Percentiles rank a stretch among this genome's conserved stretches.
Evolutionary conservation across 495 filamentous ascomycete genomes (phyloP).

Genomic region (Xylaria cubensis): DNA sequence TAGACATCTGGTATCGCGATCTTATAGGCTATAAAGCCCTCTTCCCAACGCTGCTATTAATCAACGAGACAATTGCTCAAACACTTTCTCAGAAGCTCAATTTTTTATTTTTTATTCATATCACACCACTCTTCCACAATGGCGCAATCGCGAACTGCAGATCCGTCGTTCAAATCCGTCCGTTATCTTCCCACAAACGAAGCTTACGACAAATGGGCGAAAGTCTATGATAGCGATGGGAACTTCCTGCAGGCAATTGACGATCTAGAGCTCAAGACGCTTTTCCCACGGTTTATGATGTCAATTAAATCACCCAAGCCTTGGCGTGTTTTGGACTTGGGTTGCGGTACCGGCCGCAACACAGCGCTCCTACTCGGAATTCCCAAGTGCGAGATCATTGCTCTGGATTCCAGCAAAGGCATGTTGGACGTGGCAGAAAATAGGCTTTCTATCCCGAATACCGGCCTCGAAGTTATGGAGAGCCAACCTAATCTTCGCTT

Average conservation of each 20-base stretch:
- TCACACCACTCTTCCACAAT: not conserved
- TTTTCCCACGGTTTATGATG: conserved; percentile 62
- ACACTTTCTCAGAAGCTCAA: not conserved
- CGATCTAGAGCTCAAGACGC: conserved; percentile 58
- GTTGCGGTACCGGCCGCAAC: conserved; percentile 75
- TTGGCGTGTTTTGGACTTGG: conserved; percentile 63
- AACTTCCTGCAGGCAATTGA: conserved; percentile 78
- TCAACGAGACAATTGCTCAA: not conserved
- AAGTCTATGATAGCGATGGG: conserved; percentile 70
- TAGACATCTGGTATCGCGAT: not conserved
- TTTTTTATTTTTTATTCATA: not conserved
- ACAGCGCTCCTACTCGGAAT: conserved; percentile 62
- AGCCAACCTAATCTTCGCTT: conserved; percentile 35
- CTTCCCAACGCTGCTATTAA: not conserved
- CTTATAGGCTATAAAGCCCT: not conserved
- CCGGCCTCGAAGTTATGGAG: not conserved
- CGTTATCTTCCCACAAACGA: conserved; percentile 40
- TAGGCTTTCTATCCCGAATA: conserved; percentile 36
- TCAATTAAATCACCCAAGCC: conserved; percentile 38
- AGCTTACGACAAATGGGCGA: conserved; percentile 45
- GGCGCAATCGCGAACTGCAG: conserved; percentile 8
- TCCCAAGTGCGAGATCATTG: conserved; percentile 36
- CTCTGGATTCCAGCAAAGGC: conserved; percentile 47
- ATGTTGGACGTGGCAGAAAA: conserved; percentile 63
- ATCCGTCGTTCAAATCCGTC: conserved; percentile 27